Base-by-base conservation (phyloP, 345 rosid genomes). In the Hibiscus mutabilis region DNA sequence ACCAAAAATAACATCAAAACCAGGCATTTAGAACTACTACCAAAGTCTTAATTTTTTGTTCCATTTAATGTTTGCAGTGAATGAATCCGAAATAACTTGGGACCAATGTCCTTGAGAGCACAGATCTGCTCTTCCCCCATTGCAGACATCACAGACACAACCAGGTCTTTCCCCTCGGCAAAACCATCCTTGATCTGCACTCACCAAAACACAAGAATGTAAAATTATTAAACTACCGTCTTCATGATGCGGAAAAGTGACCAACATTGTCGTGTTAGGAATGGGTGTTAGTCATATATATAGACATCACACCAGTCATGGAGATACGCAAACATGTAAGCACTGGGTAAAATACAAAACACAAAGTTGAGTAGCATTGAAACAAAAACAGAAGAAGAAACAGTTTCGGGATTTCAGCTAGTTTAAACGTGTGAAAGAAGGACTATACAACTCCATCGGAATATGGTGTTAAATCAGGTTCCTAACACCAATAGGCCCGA, bases 121-220 rank as follows among this genome's bases (percentile, higher is more conserved):
- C 81, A 79, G 33, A 83, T 81, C 77, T 81, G 86, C 74, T 83
- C 86, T 75, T 83, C 86, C 51, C 84, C 86, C 86, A 81, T 83
- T 62, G 86, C 74, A 70, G 79, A 72, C 86, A 83, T 83, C 60
- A 83, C 83, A 18, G 78, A 37, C 74, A 83, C 81, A 72, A 79
- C 84, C 73, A 83, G 75, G 61, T 81, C 84, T 70, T 83, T 81
- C 22, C 86, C 84, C 35, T 81, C 84, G 5, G 57, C 81, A 81
- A 83, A 81, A 57, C 86, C 84, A 2, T 77, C 80, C 80, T 58
- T 58, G 61, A 58, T 58, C 61, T 58, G 61, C 61, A 58, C 15
- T 57, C 61, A 24, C 61, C 33, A 58, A 65, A 57, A 22, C 16
- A 57, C 55, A 24, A 8, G 21, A 44, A 22, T 6, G 55, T 15